A percentile compares a stretch with the other conserved stretches of the same genome.
Evolutionary conservation across 176 grass and related monocot species (phyloP).

Genomic region (Bonia amplexicaulis): DNA sequence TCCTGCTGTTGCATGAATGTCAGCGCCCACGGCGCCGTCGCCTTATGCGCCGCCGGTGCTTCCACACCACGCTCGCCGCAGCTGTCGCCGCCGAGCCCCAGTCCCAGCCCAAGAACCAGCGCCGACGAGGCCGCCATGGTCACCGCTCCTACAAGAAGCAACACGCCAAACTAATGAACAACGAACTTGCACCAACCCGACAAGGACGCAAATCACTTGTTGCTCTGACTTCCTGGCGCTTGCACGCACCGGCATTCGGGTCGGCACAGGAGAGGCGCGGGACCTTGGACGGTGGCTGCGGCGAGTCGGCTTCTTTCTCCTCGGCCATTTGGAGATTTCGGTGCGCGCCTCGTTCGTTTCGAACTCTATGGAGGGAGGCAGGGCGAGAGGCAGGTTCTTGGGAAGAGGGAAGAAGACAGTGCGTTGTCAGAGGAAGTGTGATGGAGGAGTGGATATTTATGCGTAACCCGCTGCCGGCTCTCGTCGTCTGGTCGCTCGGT

Average conservation of each 20-base stretch:
- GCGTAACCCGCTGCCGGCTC: not conserved
- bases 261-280: slow-evolving; percentile 59
- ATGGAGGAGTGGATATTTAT: slow-evolving; percentile 25
- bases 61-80: not conserved
- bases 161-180: not conserved
- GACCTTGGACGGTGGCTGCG: slow-evolving; percentile 51
- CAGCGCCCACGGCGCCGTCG: slow-evolving; percentile 33
- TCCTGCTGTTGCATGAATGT: slow-evolving; percentile 99
- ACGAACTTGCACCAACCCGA: not conserved
- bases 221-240: not conserved
- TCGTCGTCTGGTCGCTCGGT: slow-evolving; percentile 23
- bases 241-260: slow-evolving; percentile 29
- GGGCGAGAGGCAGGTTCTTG: slow-evolving; percentile 4
- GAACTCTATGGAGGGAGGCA: not conserved
- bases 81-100: slow-evolving; percentile 43
- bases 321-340: slow-evolving; percentile 27
- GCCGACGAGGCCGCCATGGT: slow-evolving; percentile 67
- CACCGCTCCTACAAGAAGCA: slow-evolving; percentile 34
- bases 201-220: not conserved
- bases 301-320: slow-evolving; percentile 44
- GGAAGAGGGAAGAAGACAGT: slow-evolving; percentile 13
- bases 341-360: not conserved
- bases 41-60: not conserved
- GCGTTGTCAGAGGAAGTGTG: slow-evolving; percentile 25
- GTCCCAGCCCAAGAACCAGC: slow-evolving; percentile 60